These are phyloP conservation scores for Pseudogymnoascus sp. DNA, from an alignment of 2,329 filamentous ascomycete species.

Conservation along the genomic window DNA sequence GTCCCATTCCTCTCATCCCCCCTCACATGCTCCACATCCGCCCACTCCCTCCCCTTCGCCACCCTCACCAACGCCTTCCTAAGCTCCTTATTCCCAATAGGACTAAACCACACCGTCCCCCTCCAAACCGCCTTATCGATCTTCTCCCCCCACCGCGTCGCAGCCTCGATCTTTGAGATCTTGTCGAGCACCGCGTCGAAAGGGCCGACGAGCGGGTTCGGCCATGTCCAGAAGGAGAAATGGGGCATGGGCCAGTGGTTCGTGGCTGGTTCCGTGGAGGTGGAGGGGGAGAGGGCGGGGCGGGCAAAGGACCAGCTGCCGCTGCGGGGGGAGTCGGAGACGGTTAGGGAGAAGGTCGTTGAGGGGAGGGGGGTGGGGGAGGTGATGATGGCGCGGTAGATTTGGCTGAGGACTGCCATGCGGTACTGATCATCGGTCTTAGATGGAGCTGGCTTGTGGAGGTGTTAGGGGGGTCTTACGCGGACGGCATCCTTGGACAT, in stretches of 20 bases:
- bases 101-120: slow-evolving; percentile 42
- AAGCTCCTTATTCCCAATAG: slow-evolving; percentile 20
- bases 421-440: slow-evolving; percentile 31
- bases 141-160: slow-evolving; percentile 27
- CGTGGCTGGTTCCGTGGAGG: slow-evolving; percentile 14
- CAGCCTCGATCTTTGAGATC: slow-evolving; percentile 32
- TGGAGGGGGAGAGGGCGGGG: slow-evolving; percentile 30
- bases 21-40: slow-evolving; percentile 38
- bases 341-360: slow-evolving; percentile 44
- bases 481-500: slow-evolving; percentile 38
- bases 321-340: slow-evolving; percentile 41
- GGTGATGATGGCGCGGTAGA: slow-evolving; percentile 44
- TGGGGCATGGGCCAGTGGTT: slow-evolving; percentile 46
- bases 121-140: slow-evolving; percentile 41
- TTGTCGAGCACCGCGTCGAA: slow-evolving; percentile 32
- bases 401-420: slow-evolving; percentile 43
- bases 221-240: slow-evolving; percentile 49
- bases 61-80: slow-evolving; percentile 19
- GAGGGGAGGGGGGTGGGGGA: slow-evolving; percentile 41
- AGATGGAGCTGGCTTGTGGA: slow-evolving; percentile 10
- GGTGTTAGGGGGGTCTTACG: slow-evolving; percentile 18
- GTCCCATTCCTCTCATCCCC: slow-evolving; percentile 20
- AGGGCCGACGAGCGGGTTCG: slow-evolving; percentile 41
- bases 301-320: slow-evolving; percentile 41
- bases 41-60: slow-evolving; percentile 34